phyloP scores from a whole-genome alignment of 306 rosid species.

The Lablab purpureus region DNA sequence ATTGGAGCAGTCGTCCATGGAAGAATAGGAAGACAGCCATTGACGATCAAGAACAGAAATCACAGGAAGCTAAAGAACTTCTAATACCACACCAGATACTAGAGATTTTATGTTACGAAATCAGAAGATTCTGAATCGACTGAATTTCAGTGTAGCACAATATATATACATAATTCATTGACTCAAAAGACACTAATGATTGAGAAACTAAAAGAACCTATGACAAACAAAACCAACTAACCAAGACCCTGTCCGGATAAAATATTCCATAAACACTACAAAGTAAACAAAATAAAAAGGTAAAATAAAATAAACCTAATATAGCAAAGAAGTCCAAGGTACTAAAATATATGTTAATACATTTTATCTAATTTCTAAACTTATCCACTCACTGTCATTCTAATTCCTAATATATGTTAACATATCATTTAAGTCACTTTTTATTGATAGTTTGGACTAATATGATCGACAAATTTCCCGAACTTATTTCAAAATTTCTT shows the following conservation, averaged over 20 bases:
- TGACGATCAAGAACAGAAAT: background rate
- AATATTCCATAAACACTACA: background rate
- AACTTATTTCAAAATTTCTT: too few species aligned
- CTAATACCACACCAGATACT: background rate
- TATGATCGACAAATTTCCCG: too few species aligned
- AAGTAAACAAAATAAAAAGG: background rate
- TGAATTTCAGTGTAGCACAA: background rate
- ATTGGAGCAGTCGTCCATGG: background rate
- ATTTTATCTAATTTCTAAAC: too few species aligned
- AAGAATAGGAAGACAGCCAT: background rate
- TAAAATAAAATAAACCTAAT: background rate
- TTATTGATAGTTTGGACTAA: too few species aligned
- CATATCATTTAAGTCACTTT: too few species aligned
- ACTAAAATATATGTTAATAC: too few species aligned
- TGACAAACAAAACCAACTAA: background rate
- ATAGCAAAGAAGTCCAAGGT: too few species aligned
- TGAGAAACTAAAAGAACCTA: background rate
- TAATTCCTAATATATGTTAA: too few species aligned
- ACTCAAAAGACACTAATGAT: background rate
- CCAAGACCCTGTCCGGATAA: background rate
- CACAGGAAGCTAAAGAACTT: background rate
- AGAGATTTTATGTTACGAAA: background rate
- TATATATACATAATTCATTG: background rate
- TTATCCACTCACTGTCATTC: too few species aligned
- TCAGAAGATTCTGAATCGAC: background rate